Evolutionary conservation across 1,284 basidiomycete species (phyloP), one percentile per base, ranked within the genome.

Genomic region (Ceratobasidium sp.): DNA sequence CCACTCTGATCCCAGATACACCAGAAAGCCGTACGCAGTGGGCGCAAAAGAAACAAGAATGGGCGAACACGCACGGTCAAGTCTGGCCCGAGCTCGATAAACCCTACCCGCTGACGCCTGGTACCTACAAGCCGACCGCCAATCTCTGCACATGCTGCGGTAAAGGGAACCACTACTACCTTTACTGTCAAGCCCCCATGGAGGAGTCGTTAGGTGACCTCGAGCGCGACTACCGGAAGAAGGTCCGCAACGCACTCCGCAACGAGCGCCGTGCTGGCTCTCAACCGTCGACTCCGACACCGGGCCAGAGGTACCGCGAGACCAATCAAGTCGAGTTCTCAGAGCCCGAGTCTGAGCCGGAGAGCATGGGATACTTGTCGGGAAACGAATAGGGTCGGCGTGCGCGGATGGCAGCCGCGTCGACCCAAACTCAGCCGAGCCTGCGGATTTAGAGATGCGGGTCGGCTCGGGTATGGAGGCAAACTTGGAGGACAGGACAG

Each of bases 301-400:
- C 46, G n/a, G 5, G 16, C 6, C 36, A 60, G 34, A 4, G 58
- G 9, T n/a, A 23, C 8, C 34, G 58, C n/a, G 34, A 36, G 21
- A 16, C 34, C 4, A 39, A 60, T 18, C 34, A 5, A 18, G 16
- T 26, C 18, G 39, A 60, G 34, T 59, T 36, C 14, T 59, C 30
- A 36, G 34, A 34, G 14, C 26, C 57, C 34, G n/a, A n/a, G 57
- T 30, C 26, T 14, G 28, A 34, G 30, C 34, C 34, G 57, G 34
- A 36, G 30, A 59, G 10, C 3, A 2, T 14, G 3, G 4, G n/a
- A 14, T 60, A 39, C 34, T n/a, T 41, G 34, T 60, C 36, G 58
- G 58, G 34, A 60, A 60, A 60, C 58, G 12, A 60, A 26, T 4
- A 21, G n/a, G n/a, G n/a, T n/a, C n/a, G n/a, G n/a, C n/a, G n/a